Conservation (phyloP, 1,139 yeast genomes). For the Meyerozyma guilliermondii region DNA sequence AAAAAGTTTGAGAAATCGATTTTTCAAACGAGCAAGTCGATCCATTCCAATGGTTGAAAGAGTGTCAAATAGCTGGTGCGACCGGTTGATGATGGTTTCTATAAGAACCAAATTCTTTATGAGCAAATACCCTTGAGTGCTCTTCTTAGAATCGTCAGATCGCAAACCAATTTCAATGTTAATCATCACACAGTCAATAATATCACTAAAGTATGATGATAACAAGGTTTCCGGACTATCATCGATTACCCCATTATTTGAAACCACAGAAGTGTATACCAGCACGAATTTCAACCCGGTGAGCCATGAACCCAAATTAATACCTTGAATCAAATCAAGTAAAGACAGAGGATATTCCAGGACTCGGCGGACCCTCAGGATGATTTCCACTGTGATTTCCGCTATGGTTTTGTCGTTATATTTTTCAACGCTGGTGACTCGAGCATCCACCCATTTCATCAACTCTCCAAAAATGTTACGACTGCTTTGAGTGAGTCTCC, state of each 20-base stretch:
- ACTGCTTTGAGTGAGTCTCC: constrained; percentile 15
- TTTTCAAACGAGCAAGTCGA: constrained; percentile 64
- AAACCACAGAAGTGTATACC: constrained; percentile 45
- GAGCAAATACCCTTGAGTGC: constrained; percentile 64
- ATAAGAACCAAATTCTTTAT: constrained; percentile 68
- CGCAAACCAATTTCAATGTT: constrained; percentile 53
- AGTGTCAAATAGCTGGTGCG: constrained; percentile 46
- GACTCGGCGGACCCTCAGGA: constrained; percentile 58
- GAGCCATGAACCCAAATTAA: constrained; percentile 67
- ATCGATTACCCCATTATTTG: constrained; percentile 23
- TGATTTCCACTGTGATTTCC: constrained; percentile 61
- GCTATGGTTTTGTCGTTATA: constrained; percentile 62
- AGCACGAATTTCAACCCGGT: constrained; percentile 49
- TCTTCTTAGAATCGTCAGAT: constrained; percentile 37
- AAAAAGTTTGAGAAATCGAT: constrained; percentile 70
- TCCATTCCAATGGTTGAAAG: constrained; percentile 64
- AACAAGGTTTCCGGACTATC: constrained; percentile 46
- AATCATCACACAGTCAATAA: constrained; percentile 67
- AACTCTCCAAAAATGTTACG: constrained; percentile 52
- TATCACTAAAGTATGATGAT: constrained; percentile 65
- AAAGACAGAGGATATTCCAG: constrained; percentile 60
- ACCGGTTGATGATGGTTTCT: constrained; percentile 67
- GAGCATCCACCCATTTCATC: constrained; percentile 48
- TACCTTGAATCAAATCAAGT: constrained; percentile 42
- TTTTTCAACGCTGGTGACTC: constrained; percentile 38